phyloP scores from a whole-genome alignment of 352 stramenopile species.

The Phytophthora pini region DNA sequence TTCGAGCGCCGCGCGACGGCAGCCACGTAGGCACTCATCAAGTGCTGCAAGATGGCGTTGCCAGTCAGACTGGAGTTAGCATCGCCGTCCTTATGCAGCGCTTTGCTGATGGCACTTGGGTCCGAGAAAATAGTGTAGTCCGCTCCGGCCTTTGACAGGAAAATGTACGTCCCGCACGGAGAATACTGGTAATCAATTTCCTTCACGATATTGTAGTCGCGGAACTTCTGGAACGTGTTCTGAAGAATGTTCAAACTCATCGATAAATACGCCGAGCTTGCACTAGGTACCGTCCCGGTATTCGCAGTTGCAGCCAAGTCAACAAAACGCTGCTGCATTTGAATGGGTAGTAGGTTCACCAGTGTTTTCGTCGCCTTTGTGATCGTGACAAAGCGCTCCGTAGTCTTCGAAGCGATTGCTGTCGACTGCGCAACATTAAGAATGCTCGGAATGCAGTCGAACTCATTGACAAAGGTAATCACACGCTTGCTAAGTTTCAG shows the following conservation, averaged over 20 bases:
- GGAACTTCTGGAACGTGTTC: conserved; percentile 83
- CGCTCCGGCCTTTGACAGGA: conserved; percentile 64
- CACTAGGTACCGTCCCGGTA: conserved; percentile 37
- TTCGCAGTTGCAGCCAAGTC: conserved; percentile 37
- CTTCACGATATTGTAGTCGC: conserved; percentile 78
- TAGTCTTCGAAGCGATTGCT: conserved; percentile 80
- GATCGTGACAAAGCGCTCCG: conserved; percentile 80
- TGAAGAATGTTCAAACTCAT: conserved; percentile 86
- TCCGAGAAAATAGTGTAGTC: conserved; percentile 68
- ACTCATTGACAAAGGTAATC: conserved; percentile 87
- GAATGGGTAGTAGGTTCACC: conserved; percentile 71
- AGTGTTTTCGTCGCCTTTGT: conserved; percentile 81
- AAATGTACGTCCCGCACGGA: conserved; percentile 81
- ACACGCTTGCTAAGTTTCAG: conserved; percentile 60
- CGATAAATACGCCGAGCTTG: conserved; percentile 74
- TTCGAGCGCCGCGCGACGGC: conserved; percentile 73
- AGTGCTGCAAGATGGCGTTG: conserved; percentile 80
- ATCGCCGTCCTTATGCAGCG: conserved; percentile 58
- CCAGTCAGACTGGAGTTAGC: conserved; percentile 62
- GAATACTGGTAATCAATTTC: conserved; percentile 80
- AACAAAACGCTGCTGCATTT: conserved; percentile 77
- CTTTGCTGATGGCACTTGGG: conserved; percentile 39
- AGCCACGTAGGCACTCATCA: conserved; percentile 86
- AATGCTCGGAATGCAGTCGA: conserved; percentile 87
- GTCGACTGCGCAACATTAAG: conserved; percentile 83